Evolutionary conservation across 805 yeast species (phyloP).

Genomic region (Lipomyces spencermartinsiae): DNA sequence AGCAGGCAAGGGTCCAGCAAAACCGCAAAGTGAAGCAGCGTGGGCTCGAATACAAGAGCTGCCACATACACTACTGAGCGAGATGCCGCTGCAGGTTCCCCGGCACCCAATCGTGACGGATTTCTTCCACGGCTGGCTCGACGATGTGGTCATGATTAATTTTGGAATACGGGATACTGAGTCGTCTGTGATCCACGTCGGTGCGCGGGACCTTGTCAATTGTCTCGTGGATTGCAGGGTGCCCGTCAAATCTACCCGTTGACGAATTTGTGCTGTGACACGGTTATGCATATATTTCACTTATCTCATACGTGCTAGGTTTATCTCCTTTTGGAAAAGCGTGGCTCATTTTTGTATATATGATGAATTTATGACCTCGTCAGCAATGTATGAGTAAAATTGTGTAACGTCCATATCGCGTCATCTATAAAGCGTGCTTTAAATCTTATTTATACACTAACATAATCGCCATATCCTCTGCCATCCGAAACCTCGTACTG

Average conservation of each 20-base stretch:
- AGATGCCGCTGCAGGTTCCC: slow-evolving; percentile 7
- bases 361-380: neutral
- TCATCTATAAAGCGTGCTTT: neutral
- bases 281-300: neutral
- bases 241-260: neutral
- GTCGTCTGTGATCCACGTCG: slow-evolving; percentile 23
- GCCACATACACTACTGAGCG: neutral
- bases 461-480: neutral
- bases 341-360: neutral
- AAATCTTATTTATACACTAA: neutral
- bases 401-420: neutral
- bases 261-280: neutral
- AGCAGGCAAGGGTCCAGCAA: slow-evolving; percentile 55
- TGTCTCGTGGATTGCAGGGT: slow-evolving; percentile 17
- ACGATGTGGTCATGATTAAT: slow-evolving; percentile 30
- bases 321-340: neutral
- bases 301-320: neutral
- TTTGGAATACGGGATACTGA: slow-evolving; percentile 28
- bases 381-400: neutral
- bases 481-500: neutral
- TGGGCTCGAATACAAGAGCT: slow-evolving; percentile 59
- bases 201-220: slow-evolving; percentile 26
- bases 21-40: slow-evolving; percentile 85
- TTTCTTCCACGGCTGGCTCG: slow-evolving; percentile 35
- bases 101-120: slow-evolving; percentile 24